Conservation (phyloP, 2,329 filamentous ascomycete genomes). For the Trichoderma gracile region DNA sequence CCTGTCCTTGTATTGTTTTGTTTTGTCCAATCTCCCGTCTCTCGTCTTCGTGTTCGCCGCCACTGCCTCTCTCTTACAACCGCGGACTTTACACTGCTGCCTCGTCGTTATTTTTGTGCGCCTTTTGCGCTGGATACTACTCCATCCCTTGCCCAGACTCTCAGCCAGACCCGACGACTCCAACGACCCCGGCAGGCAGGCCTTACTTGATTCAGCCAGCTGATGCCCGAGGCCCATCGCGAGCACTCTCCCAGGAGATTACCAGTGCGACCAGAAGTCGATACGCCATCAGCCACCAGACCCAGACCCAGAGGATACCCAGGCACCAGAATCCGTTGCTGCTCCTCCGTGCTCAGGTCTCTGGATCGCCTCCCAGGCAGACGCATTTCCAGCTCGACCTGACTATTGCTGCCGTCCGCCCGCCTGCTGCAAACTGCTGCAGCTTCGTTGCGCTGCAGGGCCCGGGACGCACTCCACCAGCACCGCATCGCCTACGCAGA, state of each 20-base stretch:
- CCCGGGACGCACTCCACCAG: slow-evolving; percentile 15
- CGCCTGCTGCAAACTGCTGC: slow-evolving; percentile 24
- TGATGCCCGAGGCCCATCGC: slow-evolving; percentile 21
- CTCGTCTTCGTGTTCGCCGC: slow-evolving; percentile 3
- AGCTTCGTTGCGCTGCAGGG: slow-evolving; percentile 24
- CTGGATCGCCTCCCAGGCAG: background rate
- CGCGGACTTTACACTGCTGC: background rate
- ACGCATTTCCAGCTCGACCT: background rate
- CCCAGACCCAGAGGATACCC: too few relatives aligned
- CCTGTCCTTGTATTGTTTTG: background rate
- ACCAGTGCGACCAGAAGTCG: background rate
- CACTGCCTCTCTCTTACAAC: background rate
- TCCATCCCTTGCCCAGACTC: slow-evolving; percentile 7
- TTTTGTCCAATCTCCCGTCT: slow-evolving; percentile 2
- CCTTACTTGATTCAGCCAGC: slow-evolving; percentile 25
- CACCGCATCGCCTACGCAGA: slow-evolving; percentile 8
- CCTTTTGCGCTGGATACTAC: background rate
- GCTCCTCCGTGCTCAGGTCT: background rate
- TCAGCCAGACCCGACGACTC: slow-evolving; percentile 2
- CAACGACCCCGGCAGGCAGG: slow-evolving; percentile 12
- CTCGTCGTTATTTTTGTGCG: background rate
- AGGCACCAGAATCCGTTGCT: too few relatives aligned
- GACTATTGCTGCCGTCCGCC: background rate
- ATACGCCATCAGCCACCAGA: background rate
- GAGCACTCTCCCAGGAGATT: slow-evolving; percentile 18